Evolutionary conservation across 2,329 filamentous ascomycete species (phyloP), one percentile per base, ranked within the genome.

Genomic region (Sporothrix phasma): DNA sequence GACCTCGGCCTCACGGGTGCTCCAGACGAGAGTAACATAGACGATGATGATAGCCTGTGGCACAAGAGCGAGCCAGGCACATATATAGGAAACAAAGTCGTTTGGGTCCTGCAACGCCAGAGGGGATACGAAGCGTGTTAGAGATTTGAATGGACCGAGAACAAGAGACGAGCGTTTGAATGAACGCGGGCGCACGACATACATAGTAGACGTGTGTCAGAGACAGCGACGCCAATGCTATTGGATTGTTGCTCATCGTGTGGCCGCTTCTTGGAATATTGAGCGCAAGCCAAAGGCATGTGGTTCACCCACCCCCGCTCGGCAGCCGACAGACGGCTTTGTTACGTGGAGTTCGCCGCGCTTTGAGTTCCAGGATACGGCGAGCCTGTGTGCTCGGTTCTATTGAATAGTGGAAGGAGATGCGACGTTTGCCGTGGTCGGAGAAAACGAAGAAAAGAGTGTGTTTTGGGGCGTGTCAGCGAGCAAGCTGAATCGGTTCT

Each of bases 201-300:
- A 95, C 92, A 81, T 97, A 97, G 79, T 94, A 90, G 70, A 97
- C 92, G 78, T 97, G 93, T 11, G 94, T 97, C 69, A 99, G 79
- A 61, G 93, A 96, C 66, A 99, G 83, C 26, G 93, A 97, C 61
- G 92, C 91, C 64, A 97, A 80, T 46, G 89, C 86, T 45, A 73
- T 72, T 26, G 74, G 68, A 67, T 81, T 77, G 70, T 76, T 74
- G 34, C 75, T 70, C 76, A 78, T 78, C 13, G 24, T 54, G 22
- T 19, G n/a, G 34, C n/a, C 5, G 24, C 10, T 5, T 29, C 29
- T 37, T 13, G n/a, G 53, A 19, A 17, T 19, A 43, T 19, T 10
- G 31, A 24, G 15, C 8, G 24, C 2, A 11, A 29, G 8, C 5
- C 3, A 31, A 26, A n/a, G n/a, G n/a, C n/a, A n/a, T n/a, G n/a